Base-by-base conservation (phyloP, 306 rosid genomes). In the Carpinus fangiana region DNA sequence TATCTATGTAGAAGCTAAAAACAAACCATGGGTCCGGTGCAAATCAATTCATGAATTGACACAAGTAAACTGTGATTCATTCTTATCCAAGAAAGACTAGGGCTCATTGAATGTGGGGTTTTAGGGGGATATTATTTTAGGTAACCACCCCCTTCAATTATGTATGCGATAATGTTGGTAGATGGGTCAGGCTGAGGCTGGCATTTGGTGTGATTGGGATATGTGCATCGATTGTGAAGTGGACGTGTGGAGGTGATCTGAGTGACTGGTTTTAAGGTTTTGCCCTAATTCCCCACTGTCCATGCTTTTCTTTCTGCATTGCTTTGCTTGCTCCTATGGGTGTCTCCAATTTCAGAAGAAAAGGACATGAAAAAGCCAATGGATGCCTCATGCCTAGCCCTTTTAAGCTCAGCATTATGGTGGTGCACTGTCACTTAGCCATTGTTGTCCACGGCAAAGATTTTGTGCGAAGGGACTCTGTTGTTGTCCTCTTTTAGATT, bases 121-220 rank as follows among this genome's bases (percentile, higher is more conserved):
- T 41, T 41, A 8, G 45, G 45, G 7, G 7, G 45, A 41, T 41
- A 41, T 41, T 41, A 5, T 41, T 41, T 5, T 41, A 20, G n/a
- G 14, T 23, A 59, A 23, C 65, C 13, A 62, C 68, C n/a, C 41
- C 68, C 68, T 3, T 59, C 68, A 62, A 62, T 62, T 56, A 56
- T 56, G 4, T 2, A 7, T 56, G 12, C n/a, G 28, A 56, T 56
- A 8, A 17, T 56, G 26, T 18, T 56, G 61, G 61, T n/a, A n/a
- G 23, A 7, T 56, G 57, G 57, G 57, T 4, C 57, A 14, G 8
- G 20, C 9, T 53, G 8, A 41, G 45, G 57, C 16, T 17, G 7
- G 8, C 57, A 53, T 53, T 53, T 17, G n/a, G 57, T 17, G 57
- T 53, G 20, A 17, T 17, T n/a, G 7, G 56, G 36, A 60, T 62